Base-by-base conservation (phyloP, 2,329 filamentous ascomycete species). In the Ceratocystis cubensis region DNA sequence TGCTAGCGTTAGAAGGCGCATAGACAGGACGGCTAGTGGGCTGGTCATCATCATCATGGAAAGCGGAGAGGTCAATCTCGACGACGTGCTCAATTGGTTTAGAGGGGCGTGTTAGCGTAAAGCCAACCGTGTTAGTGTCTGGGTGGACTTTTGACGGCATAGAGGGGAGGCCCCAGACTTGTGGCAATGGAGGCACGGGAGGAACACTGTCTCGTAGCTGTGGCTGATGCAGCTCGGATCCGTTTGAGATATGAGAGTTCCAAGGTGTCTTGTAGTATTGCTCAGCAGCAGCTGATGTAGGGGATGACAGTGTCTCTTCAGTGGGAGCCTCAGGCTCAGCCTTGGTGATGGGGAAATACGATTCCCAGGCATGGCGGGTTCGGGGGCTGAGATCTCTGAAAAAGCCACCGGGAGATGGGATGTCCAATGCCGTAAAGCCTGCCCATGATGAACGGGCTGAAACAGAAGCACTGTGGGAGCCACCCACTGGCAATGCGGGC, bases 351-450 rank as follows among this genome's bases (percentile, higher is more conserved):
- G 61, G 30, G 28, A 67, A 67, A 22, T 67, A 67, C 33, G 66
- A 67, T 72, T 90, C 85, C 93, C 93, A 97, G 13, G 92, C 94
- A 72, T 87, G 85, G 64, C 91, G 85, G 46, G 87, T 85, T 65
- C 84, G 83, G 2, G 87, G 84, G 46, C 88, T 89, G 33, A 96
- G 82, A 0, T 88, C 91, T 1, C 89, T 89, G 76, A 96, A 96
- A 80, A 96, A 96, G 0, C 88, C 91, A 30, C 90, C 88, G 0
- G 93, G 93, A 0, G 93, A 96, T 5, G 92, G 93, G 44, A 97
- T 91, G 30, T 92, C 92, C 22, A 96, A 82, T 68, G 84, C 86
- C 22, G 89, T 92, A 69, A 96, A 81, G 48, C 87, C 88, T 66
- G 87, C 86, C 15, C 86, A 79, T 15, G 86, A 87, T 56, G 84